Conservation (phyloP, 2,329 filamentous ascomycete genomes). For the Diaporthe sp. region DNA sequence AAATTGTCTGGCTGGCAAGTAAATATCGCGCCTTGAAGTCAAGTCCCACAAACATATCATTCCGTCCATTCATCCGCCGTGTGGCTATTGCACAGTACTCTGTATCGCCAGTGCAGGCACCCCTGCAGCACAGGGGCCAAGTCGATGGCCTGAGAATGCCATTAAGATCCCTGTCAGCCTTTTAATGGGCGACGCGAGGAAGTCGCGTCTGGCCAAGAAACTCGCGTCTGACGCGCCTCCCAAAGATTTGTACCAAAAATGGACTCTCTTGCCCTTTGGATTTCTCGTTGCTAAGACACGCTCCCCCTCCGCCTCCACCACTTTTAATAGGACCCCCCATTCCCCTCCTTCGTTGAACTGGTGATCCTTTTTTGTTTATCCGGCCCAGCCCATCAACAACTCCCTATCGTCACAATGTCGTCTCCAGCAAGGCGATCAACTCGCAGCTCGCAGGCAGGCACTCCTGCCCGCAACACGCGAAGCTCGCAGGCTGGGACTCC, state of each 20-base stretch:
- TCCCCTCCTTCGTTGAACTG: not conserved
- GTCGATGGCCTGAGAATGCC: not conserved
- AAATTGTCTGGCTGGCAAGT: not conserved
- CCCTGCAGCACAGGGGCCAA: constrained; percentile 12
- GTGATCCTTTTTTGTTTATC: constrained; percentile 1
- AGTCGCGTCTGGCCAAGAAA: constrained; percentile 5
- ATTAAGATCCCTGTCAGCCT: constrained; percentile 17
- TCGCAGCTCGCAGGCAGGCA: constrained; percentile 64
- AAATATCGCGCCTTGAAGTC: not conserved
- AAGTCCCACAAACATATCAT: too few species aligned
- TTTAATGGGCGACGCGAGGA: constrained; percentile 24
- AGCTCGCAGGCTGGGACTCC: constrained; percentile 41
- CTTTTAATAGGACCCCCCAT: not conserved
- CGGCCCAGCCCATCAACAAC: constrained; percentile 17
- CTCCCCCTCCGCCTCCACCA: not conserved
- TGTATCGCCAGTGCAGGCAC: not conserved
- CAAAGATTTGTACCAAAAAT: constrained; percentile 24
- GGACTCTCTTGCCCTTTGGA: constrained; percentile 8
- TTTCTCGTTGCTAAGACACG: not conserved
- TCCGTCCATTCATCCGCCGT: not conserved
- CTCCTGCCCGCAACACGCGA: constrained; percentile 49
- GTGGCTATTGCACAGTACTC: not conserved
- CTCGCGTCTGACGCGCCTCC: constrained; percentile 23
- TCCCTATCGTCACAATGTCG: constrained; percentile 61
- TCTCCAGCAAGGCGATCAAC: constrained; percentile 67